Evolutionary conservation across 495 filamentous ascomycete genomes (phyloP).

Genomic region (Penicillium antarcticum): DNA sequence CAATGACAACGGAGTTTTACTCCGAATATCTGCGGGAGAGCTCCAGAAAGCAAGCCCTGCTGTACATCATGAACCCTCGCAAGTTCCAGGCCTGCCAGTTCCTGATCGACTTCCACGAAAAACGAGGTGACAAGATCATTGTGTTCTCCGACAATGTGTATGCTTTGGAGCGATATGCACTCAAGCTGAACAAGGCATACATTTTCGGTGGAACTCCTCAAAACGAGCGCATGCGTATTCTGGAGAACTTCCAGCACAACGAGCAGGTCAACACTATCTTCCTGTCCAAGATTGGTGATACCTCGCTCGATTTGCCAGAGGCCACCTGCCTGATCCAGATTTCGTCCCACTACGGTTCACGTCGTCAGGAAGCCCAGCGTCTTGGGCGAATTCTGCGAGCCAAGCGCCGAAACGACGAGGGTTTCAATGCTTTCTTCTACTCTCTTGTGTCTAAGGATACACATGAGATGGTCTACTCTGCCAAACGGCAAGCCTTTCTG

Average conservation of each 20-base stretch:
- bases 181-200: conserved; percentile 80
- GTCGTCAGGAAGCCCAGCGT: conserved; percentile 93
- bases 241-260: conserved; percentile 97
- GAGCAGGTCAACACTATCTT: conserved; percentile 92
- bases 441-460: conserved; percentile 96
- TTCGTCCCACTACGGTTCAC: conserved; percentile 96
- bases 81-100: conserved; percentile 98
- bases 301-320: conserved; percentile 92
- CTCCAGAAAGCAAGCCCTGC: conserved; percentile 63
- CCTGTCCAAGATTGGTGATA: conserved; percentile 97
- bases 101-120: conserved; percentile 96
- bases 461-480: conserved; percentile 96
- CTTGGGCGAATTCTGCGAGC: conserved; percentile 93
- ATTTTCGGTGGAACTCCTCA: conserved; percentile 92
- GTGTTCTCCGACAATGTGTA: conserved; percentile 99
- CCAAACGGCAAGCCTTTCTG: conserved; percentile 94
- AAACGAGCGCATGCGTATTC: conserved; percentile 79
- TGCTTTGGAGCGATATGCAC: conserved; percentile 80
- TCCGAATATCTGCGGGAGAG: conserved; percentile 81
- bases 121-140: conserved; percentile 95
- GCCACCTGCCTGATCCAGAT: conserved; percentile 98
- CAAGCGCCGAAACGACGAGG: conserved; percentile 95
- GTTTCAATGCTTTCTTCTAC: conserved; percentile 99
- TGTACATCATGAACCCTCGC: conserved; percentile 96
- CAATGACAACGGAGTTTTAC: conserved; percentile 98